These are phyloP conservation scores for Citrus cavaleriei DNA, from an alignment of 345 rosid genomes.

Conservation along the genomic window DNA sequence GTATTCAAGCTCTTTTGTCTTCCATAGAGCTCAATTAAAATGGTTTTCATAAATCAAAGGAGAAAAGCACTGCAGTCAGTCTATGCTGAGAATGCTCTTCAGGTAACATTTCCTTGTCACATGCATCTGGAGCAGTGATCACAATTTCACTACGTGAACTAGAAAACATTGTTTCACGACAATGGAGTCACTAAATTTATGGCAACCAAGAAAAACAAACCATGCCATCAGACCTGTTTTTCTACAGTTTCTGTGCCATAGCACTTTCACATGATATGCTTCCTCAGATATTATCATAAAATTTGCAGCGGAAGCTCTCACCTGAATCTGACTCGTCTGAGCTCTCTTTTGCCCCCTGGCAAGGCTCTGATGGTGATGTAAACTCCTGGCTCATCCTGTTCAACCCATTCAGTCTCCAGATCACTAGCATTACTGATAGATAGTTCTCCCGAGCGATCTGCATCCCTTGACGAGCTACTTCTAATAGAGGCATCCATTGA, in stretches of 20 bases:
- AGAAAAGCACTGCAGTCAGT: too few species aligned
- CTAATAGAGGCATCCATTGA: conserved; percentile 85
- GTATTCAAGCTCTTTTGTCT: neutral
- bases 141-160: neutral
- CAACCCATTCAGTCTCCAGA: conserved; percentile 87
- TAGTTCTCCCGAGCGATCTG: conserved; percentile 74
- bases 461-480: conserved; percentile 93
- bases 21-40: too few species aligned
- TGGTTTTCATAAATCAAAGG: too few species aligned
- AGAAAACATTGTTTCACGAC: neutral
- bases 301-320: conserved; percentile 28
- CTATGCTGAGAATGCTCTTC: too few species aligned
- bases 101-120: too few species aligned
- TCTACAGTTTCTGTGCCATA: neutral
- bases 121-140: neutral
- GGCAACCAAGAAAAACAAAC: neutral
- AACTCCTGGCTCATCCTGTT: conserved; percentile 95
- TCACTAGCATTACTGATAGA: conserved; percentile 94
- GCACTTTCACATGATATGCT: neutral
- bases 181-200: neutral
- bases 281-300: neutral
- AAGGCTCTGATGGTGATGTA: conserved; percentile 85
- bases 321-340: conserved; percentile 98
- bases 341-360: conserved; percentile 86
- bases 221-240: neutral